phyloP scores from a whole-genome alignment of 2,329 filamentous ascomycete genomes.

The Pestalotiopsis sp. region DNA sequence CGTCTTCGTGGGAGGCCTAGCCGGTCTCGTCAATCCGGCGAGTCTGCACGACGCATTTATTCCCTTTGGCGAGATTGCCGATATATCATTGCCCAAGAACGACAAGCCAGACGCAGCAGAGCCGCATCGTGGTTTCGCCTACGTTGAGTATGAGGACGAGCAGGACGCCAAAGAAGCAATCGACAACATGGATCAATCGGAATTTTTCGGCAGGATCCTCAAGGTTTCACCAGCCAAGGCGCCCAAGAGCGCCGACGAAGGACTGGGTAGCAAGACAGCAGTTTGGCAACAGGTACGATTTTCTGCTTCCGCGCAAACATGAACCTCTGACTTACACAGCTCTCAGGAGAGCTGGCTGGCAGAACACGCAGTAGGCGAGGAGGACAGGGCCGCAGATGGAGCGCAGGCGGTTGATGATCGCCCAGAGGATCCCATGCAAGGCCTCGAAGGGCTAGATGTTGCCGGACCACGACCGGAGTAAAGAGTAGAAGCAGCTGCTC shows the following conservation, averaged over 20 bases:
- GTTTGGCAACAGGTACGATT: constrained; percentile 92
- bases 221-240: constrained; percentile 92
- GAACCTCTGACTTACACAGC: constrained; percentile 21
- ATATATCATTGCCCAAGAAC: constrained; percentile 87
- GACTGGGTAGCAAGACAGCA: constrained; percentile 88
- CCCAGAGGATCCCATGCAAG: constrained; percentile 89
- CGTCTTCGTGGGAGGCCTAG: constrained; percentile 87
- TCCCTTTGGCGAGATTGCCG: constrained; percentile 93
- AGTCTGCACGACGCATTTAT: constrained; percentile 90
- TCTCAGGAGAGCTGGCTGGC: constrained; percentile 88
- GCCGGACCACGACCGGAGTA: constrained; percentile 84
- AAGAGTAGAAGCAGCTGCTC: constrained; percentile 25
- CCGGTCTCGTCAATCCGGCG: constrained; percentile 72
- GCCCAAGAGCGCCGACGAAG: constrained; percentile 85
- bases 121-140: constrained; percentile 83
- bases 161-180: constrained; percentile 92
- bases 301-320: not conserved
- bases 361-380: constrained; percentile 81
- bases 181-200: constrained; percentile 98
- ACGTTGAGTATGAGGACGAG: constrained; percentile 88
- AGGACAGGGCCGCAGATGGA: constrained; percentile 66
- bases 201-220: constrained; percentile 89
- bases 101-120: constrained; percentile 79
- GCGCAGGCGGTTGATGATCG: constrained; percentile 52
- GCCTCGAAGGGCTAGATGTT: constrained; percentile 88